These are phyloP conservation scores for Phytophthora litchii DNA, from an alignment of 352 stramenopile genomes.

Conservation along the genomic window DNA sequence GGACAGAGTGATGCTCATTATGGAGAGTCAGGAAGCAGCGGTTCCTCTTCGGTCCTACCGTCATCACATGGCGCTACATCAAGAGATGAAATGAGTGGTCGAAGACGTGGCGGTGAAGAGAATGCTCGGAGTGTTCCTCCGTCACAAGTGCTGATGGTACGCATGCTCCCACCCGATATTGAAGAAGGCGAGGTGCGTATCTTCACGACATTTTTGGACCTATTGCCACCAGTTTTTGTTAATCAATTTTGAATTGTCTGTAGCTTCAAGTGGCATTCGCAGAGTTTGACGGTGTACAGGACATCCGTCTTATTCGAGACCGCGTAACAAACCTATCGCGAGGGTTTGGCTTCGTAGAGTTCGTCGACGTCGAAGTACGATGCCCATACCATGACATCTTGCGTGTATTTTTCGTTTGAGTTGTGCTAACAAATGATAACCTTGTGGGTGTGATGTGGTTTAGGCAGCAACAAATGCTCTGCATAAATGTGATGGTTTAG, in stretches of 20 bases:
- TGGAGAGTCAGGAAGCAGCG: neutral
- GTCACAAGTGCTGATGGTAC: conserved; percentile 73
- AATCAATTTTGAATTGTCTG: conserved; percentile 2
- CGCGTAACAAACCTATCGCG: conserved; percentile 65
- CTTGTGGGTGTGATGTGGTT: conserved; percentile 5
- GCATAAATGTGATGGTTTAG: conserved; percentile 32
- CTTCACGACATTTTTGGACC: neutral
- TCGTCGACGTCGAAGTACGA: conserved; percentile 66
- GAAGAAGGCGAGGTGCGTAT: conserved; percentile 77
- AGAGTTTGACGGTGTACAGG: conserved; percentile 61
- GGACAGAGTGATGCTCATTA: conserved; percentile 6
- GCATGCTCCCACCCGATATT: conserved; percentile 71
- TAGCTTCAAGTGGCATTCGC: conserved; percentile 83
- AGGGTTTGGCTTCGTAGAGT: conserved; percentile 85
- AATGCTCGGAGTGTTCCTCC: conserved; percentile 23
- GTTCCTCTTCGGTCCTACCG: neutral
- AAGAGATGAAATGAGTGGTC: conserved; percentile 11
- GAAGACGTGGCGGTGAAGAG: conserved; percentile 13
- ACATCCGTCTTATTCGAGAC: conserved; percentile 80
- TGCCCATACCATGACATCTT: neutral
- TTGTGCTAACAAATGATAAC: conserved; percentile 7
- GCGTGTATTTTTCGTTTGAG: neutral
- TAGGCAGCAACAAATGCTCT: conserved; percentile 46
- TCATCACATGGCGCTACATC: neutral
- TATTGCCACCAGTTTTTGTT: neutral